Percentiles rank a stretch among this genome's conserved stretches.
Conservation (phyloP, 2,329 filamentous ascomycete species). For the Lecanicillium sp. region DNA sequence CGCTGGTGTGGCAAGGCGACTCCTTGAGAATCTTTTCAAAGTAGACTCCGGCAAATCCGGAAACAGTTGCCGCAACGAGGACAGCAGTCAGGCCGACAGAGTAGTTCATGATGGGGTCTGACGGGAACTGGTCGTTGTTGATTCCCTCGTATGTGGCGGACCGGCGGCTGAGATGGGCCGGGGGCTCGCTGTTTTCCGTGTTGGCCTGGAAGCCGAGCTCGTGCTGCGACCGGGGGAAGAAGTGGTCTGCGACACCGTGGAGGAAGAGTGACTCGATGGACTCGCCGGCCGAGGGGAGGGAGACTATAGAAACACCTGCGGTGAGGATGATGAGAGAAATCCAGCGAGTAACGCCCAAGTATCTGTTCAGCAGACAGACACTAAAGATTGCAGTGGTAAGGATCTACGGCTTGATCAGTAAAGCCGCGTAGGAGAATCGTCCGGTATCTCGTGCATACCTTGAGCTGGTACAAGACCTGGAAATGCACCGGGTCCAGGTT, state of each 20-base stretch:
- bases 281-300: slow-evolving; percentile 59
- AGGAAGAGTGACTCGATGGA: slow-evolving; percentile 53
- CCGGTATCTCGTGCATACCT: slow-evolving; percentile 42
- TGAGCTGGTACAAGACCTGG: slow-evolving; percentile 88
- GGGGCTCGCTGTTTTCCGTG: slow-evolving; percentile 25
- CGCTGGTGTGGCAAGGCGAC: slow-evolving; percentile 63
- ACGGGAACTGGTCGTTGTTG: slow-evolving; percentile 47
- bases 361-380: slow-evolving; percentile 66
- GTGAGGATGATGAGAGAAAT: slow-evolving; percentile 72
- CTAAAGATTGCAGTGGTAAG: slow-evolving; percentile 85
- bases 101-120: slow-evolving; percentile 60
- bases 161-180: slow-evolving; percentile 45
- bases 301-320: slow-evolving; percentile 77
- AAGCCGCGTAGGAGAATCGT: background rate
- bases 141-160: slow-evolving; percentile 92
- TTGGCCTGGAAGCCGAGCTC: slow-evolving; percentile 56
- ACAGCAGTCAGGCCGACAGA: slow-evolving; percentile 75
- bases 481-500: slow-evolving; percentile 91
- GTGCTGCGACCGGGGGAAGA: slow-evolving; percentile 74
- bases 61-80: slow-evolving; percentile 69
- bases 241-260: slow-evolving; percentile 57
- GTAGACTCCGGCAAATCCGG: slow-evolving; percentile 78
- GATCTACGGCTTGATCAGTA: slow-evolving; percentile 46
- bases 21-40: slow-evolving; percentile 92
- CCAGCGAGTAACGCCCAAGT: slow-evolving; percentile 71